A percentile compares a stretch with the other conserved stretches of the same genome.
phyloP scores from a whole-genome alignment of 495 filamentous ascomycete species.

The Penicillium pancosmium region DNA sequence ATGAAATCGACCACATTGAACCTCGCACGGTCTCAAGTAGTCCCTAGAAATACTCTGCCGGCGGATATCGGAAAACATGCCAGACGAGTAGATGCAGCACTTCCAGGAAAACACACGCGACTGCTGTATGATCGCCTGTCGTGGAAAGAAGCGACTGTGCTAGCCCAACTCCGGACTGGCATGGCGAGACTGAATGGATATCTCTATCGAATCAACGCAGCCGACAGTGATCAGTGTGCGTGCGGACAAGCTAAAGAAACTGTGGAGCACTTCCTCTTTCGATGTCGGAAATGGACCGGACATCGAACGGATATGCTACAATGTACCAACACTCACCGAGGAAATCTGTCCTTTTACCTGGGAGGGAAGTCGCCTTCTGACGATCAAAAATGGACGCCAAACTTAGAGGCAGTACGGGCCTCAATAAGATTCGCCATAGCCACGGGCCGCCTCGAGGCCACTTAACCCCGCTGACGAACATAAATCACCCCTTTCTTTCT shows the following conservation, averaged over 20 bases:
- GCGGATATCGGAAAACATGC: not conserved
- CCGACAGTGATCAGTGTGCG: not conserved
- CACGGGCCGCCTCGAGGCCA: slow-evolving; percentile 37
- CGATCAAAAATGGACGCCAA: slow-evolving; percentile 35
- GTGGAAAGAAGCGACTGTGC: not conserved
- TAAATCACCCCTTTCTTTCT: slow-evolving; percentile 12
- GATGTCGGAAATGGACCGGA: not conserved
- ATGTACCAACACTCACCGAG: slow-evolving; percentile 25
- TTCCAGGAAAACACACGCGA: slow-evolving; percentile 5
- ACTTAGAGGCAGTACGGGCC: slow-evolving; percentile 36
- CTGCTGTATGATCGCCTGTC: slow-evolving; percentile 1
- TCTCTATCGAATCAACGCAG: not conserved
- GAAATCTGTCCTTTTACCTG: slow-evolving; percentile 37
- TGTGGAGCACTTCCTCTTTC: slow-evolving; percentile 2
- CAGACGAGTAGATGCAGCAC: not conserved
- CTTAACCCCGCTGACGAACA: slow-evolving; percentile 22
- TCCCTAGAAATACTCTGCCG: not conserved
- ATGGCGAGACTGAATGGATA: not conserved
- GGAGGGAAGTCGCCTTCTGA: slow-evolving; percentile 33
- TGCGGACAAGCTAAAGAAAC: not conserved
- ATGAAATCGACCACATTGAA: slow-evolving; percentile 11
- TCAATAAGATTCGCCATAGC: slow-evolving; percentile 39
- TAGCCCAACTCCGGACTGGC: not conserved
- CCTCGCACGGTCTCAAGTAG: not conserved
- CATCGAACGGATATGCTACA: not conserved